These are phyloP conservation scores for Fusarium mundagurra DNA, from an alignment of 2,329 filamentous ascomycete species.

Conservation along the genomic window DNA sequence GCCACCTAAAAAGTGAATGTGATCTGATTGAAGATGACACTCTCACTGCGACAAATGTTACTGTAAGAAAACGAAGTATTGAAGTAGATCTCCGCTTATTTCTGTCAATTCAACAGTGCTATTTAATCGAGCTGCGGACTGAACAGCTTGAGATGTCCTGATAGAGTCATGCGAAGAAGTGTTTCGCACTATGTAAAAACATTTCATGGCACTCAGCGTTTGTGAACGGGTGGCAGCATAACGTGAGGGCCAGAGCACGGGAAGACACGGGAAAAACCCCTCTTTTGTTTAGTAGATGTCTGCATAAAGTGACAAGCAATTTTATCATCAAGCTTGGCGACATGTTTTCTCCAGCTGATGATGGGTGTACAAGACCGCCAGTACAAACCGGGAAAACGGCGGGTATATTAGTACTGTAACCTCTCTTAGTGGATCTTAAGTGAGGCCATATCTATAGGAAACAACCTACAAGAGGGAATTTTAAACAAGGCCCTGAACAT, in stretches of 20 bases:
- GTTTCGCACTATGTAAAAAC: not conserved
- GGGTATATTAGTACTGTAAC: not conserved
- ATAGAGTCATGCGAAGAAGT: accelerated
- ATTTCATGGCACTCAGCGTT: not conserved
- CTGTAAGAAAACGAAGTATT: accelerated
- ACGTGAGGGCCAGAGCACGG: not conserved
- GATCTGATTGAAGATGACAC: no score
- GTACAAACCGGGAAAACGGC: not conserved
- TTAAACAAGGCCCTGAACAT: no score
- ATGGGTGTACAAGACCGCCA: not conserved
- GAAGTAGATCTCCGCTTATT: no score
- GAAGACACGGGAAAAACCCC: accelerated
- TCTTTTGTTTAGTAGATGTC: accelerated
- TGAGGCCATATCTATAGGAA: no score
- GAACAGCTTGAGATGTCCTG: not conserved
- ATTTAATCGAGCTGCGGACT: not conserved
- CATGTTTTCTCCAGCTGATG: accelerated
- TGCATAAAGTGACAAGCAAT: not conserved
- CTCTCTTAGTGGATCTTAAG: no score
- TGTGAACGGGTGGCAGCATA: not conserved
- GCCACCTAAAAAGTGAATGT: not conserved
- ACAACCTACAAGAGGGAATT: no score
- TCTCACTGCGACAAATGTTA: accelerated
- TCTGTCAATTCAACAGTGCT: no score
- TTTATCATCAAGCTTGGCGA: not conserved